Base-by-base conservation (phyloP, 1,284 basidiomycete species). In the Sporisorium scitamineum region DNA sequence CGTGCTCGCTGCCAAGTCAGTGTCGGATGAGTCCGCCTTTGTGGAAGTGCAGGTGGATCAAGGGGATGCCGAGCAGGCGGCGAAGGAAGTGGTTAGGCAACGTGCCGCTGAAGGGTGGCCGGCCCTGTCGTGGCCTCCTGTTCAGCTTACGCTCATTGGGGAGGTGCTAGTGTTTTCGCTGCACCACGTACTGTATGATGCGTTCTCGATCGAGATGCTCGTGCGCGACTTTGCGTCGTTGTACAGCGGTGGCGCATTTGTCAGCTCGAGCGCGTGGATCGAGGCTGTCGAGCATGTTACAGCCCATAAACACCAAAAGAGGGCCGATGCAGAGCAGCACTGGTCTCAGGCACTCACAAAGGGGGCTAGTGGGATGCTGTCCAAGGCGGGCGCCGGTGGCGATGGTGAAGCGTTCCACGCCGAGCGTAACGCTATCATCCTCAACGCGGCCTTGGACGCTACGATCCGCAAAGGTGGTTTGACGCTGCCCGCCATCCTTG, bases 181-280 rank as follows among this genome's bases (percentile, higher is more conserved):
- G 16, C 74, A 80, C 61, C 84, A 85, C 27, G 67, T 77, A 10
- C 73, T 85, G 22, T 85, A 84, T 63, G 84, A 84, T 45, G 80
- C 80, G 8, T 76, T 71, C 53, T 79, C 80, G 29, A 70, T 84
- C 56, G 71, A 73, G 20, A 52, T 82, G 58, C 48, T 84, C 10
- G 56, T 79, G 18, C 45, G 58, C n/a, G 83, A 84, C 54, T 70
- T 82, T 24, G 61, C 24, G 0, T 29, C 58, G 22, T 27, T 83
- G 14, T 80, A 80, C 65, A 22, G 32, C 24, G 69, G 69, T 1
- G 61, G 52, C 1, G 32, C 29, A 24, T 20, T 50, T n/a, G n/a
- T 41, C 14, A 56, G 61, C 48, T 68, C 61, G 5, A 54, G 42
- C 11, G 56, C 44, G 27, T 74, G 72, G 60, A 41, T 73, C 14